Base-by-base conservation (phyloP, 2,329 filamentous ascomycete genomes). In the Phoma sp. region DNA sequence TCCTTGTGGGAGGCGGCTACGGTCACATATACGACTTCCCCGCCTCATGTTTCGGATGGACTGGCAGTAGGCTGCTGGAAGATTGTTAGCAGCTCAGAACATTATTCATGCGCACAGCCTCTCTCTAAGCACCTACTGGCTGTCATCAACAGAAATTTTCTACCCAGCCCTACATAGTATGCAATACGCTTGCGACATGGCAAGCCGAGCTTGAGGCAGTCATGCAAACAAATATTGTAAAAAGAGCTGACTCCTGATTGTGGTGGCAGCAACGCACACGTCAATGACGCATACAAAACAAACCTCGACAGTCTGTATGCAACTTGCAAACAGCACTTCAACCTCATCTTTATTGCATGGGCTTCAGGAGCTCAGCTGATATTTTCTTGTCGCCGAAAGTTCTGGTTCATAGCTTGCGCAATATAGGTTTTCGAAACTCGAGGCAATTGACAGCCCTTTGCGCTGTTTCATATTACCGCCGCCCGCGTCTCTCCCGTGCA, bases 401-500 rank as follows among this genome's bases (percentile, higher is more conserved):
- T 33, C 19, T 43, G 27, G 31, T 22, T 17, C 21, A 35, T 15
- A 21, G 15, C 27, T 15, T 17, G 9, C n/a, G n/a, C 12, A 35
- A 12, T 15, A 32, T 32, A 17, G 32, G n/a, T 39, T 45, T 55
- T 49, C 31, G 35, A 49, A 44, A 49, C 39, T 35, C 29, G 17
- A 37, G 6, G 12, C 27, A 36, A 44, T 48, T 44, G 45, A 44
- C 45, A 40, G 27, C 4, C 13, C 29, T 19, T 31, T 32, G 29
- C 43, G 40, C 8, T 40, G 45, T 55, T 55, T 50, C 51, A 49
- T 31, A 35, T 44, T 17, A 54, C 41, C 45, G 51, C 19, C 8
- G 13, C 35, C 40, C 19, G 21, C 21, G 31, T 38, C 29, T 33
- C 19, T 25, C 45, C 15, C 15, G 36, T 29, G 36, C 10, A 13